phyloP scores from a whole-genome alignment of 1,284 basidiomycete species.

The Pseudozyma hubeiensis region DNA sequence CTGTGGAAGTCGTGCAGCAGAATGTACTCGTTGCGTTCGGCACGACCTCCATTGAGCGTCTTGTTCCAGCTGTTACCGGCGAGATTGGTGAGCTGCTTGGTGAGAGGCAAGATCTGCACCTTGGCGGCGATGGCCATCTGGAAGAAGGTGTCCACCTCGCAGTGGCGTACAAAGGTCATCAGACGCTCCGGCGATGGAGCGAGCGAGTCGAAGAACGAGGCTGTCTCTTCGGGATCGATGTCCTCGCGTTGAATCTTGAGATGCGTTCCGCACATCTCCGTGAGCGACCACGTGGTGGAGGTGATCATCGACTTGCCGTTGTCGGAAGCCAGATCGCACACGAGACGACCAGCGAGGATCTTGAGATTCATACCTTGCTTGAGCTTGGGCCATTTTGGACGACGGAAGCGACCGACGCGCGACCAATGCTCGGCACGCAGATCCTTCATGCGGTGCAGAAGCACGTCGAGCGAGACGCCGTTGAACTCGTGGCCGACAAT shows the following conservation, averaged over 20 bases:
- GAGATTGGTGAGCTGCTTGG: constrained; percentile 93
- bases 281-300: constrained; percentile 89
- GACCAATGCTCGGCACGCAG: constrained; percentile 83
- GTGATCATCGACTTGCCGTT: constrained; percentile 86
- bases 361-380: constrained; percentile 79
- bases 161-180: constrained; percentile 88
- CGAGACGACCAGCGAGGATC: constrained; percentile 85
- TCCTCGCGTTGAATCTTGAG: constrained; percentile 75
- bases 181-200: constrained; percentile 82
- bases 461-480: constrained; percentile 88
- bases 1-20: constrained; percentile 96
- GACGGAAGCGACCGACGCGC: constrained; percentile 88
- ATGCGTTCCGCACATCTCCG: constrained; percentile 85
- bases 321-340: constrained; percentile 93
- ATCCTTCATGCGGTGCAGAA: constrained; percentile 90
- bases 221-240: constrained; percentile 94
- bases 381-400: constrained; percentile 85
- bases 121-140: constrained; percentile 94
- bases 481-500: constrained; percentile 95
- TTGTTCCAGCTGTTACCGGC: constrained; percentile 91
- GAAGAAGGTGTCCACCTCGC: constrained; percentile 92
- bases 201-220: constrained; percentile 86
- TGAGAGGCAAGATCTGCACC: constrained; percentile 88
- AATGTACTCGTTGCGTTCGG: constrained; percentile 99
- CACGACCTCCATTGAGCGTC: constrained; percentile 76